Base-by-base conservation (phyloP, 108 stramenopile genomes). In the Cyclostephanos tholiformis region DNA sequence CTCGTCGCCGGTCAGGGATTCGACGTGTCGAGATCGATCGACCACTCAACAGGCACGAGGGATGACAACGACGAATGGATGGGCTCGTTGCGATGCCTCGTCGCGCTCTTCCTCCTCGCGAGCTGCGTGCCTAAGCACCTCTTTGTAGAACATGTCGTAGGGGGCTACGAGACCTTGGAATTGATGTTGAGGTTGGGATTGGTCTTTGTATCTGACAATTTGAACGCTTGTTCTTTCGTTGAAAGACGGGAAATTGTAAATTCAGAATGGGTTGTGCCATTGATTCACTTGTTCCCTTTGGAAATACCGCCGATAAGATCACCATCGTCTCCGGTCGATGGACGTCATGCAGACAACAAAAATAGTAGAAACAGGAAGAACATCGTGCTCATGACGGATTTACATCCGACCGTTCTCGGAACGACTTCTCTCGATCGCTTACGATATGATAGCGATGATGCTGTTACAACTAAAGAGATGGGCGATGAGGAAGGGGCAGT, bases 321-420 rank as follows among this genome's bases (percentile, higher is more conserved):
- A 14, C 16, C 43, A 46, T 22, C 41, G 41, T 12, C 32, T 51
- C 29, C 30, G 0, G 25, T 16, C 26, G 38, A 48, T 32, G 58
- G 44, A 7, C 51, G 64, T 16, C 29, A 14, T 55, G 44, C 69
- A 51, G 48, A 71, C 32, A 68, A 41, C 0, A 19, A 74, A 0
- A 69, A 74, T 17, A 20, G 59, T 9, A 44, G 30, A 56, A 39
- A n/a, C 20, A 52, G 63, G 14, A 74, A 53, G 14, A 53, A 72
- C 36, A 67, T 86, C 39, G 62, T 77, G 3, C 26, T 89, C 22
- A 88, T 85, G 58, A 94, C 93, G 38, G 93, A 94, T 82, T 83
- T 89, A 48, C 90, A 94, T 75, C 93, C 93, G 13, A 77, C 53
- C 23, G 88, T 89, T 3, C 72, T 94, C 41, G 83, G 80, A 26